phyloP scores from a whole-genome alignment of 495 filamentous ascomycete species.

The Neurospora sp. region DNA sequence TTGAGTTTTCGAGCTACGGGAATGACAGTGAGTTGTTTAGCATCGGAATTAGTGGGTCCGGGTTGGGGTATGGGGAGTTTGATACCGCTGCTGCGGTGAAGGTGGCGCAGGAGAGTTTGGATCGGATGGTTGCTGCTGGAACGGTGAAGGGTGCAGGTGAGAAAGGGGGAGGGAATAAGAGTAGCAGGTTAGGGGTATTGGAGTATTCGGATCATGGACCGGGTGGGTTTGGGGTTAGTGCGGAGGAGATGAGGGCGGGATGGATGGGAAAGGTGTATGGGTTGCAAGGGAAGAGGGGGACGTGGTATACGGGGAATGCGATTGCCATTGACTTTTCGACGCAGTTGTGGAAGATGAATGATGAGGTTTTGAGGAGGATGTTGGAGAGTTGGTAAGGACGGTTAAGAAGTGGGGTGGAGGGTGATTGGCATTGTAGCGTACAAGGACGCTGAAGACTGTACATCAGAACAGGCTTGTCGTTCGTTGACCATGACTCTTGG shows the following conservation, averaged over 20 bases:
- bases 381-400: background rate
- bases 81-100: background rate
- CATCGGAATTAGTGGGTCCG: constrained; percentile 1
- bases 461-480: too few relatives aligned
- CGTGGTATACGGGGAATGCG: constrained; percentile 29
- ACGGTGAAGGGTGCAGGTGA: constrained; percentile 1
- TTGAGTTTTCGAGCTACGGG: background rate
- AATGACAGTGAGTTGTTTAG: background rate
- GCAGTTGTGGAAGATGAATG: constrained; percentile 12
- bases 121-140: constrained; percentile 5
- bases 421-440: too few relatives aligned
- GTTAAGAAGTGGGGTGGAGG: background rate
- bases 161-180: background rate
- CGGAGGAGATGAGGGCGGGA: constrained; percentile 22
- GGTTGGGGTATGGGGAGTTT: constrained; percentile 3
- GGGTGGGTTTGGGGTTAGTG: constrained; percentile 22
- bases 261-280: constrained; percentile 29
- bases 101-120: constrained; percentile 1
- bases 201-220: constrained; percentile 27
- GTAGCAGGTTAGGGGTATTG: constrained; percentile 13
- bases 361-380: constrained; percentile 1
- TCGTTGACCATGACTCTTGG: too few relatives aligned
- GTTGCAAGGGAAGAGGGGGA: constrained; percentile 31
- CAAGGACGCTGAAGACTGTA: background rate
- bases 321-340: constrained; percentile 7